Evolutionary conservation across 805 yeast species (phyloP).

Genomic region (Metschnikowia sp.): DNA sequence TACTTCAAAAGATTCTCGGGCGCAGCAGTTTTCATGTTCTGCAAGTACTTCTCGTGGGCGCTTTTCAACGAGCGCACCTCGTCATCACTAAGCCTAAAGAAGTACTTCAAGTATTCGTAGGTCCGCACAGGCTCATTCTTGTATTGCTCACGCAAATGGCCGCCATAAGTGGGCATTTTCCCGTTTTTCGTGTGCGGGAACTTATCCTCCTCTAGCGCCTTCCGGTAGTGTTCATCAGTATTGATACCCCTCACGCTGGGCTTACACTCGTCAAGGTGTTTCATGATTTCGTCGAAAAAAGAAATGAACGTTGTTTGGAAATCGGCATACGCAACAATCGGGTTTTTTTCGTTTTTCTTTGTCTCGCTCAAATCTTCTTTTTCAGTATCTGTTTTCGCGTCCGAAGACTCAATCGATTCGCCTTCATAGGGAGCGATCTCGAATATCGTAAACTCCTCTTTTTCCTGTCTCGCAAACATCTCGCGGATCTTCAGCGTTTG

Average conservation of each 20-base stretch:
- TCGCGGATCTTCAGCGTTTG: slow-evolving; percentile 6
- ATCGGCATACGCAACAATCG: slow-evolving; percentile 4
- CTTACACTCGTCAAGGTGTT: slow-evolving; percentile 17
- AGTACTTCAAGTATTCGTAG: slow-evolving; percentile 22
- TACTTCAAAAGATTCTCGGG: slow-evolving; percentile 21
- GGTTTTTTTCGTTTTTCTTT: not conserved
- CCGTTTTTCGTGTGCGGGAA: slow-evolving; percentile 22
- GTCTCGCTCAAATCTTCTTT: not conserved
- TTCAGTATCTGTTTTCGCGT: not conserved
- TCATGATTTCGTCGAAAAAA: slow-evolving; percentile 23
- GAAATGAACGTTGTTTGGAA: slow-evolving; percentile 16
- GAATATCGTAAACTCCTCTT: not conserved
- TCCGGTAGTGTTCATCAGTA: slow-evolving; percentile 27
- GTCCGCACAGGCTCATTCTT: slow-evolving; percentile 28
- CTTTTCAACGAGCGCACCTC: slow-evolving; percentile 20
- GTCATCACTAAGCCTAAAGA: slow-evolving; percentile 17
- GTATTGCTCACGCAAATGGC: slow-evolving; percentile 33
- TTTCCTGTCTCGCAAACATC: not conserved
- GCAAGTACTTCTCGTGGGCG: slow-evolving; percentile 23
- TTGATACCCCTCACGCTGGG: slow-evolving; percentile 24
- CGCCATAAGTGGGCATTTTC: slow-evolving; percentile 29
- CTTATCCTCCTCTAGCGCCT: slow-evolving; percentile 16
- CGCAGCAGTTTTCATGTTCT: slow-evolving; percentile 21
- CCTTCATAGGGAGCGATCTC: slow-evolving; percentile 5
- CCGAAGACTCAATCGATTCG: not conserved